Percentiles rank a stretch among this genome's conserved stretches.
These are phyloP conservation scores for Yamadazyma epiphylla DNA, from an alignment of 1,139 yeast species.

Conservation along the genomic window DNA sequence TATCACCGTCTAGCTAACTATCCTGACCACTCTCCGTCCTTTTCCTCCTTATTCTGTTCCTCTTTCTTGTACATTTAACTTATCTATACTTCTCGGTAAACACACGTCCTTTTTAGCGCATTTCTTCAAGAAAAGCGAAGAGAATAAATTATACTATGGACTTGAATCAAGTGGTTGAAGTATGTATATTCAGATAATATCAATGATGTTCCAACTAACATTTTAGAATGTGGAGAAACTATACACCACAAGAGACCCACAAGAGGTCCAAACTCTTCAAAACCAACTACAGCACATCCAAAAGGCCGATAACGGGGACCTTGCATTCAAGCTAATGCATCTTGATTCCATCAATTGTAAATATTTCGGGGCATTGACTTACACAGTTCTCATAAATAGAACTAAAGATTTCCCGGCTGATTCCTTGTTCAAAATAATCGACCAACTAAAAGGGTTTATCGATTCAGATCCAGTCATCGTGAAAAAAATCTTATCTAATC, in stretches of 20 bases:
- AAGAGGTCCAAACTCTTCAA: constrained; percentile 45
- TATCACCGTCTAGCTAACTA: too few species aligned
- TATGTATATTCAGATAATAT: constrained; percentile 9
- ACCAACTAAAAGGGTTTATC: constrained; percentile 8
- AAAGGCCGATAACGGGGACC: constrained; percentile 44
- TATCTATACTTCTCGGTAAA: too few species aligned
- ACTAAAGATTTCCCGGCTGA: constrained; percentile 11
- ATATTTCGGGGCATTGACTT: constrained; percentile 72
- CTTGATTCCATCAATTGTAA: constrained; percentile 46
- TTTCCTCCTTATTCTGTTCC: too few species aligned
- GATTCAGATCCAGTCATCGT: constrained; percentile 19
- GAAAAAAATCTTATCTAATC: constrained; percentile 44
- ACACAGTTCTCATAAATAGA: constrained; percentile 53
- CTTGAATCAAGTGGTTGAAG: constrained; percentile 13
- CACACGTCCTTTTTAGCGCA: too few species aligned
- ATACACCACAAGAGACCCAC: constrained; percentile 40
- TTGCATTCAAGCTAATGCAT: constrained; percentile 48
- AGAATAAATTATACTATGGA: too few species aligned
- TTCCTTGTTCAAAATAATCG: constrained; percentile 5
- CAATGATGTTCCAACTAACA: constrained; percentile 9
- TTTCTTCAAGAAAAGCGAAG: too few species aligned
- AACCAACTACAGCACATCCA: constrained; percentile 52
- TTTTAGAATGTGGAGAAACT: constrained; percentile 34
- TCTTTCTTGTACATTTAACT: too few species aligned
- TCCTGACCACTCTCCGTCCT: too few species aligned